Conservation (phyloP, 148 eudicot genomes). For the Talinum fruticosum region DNA sequence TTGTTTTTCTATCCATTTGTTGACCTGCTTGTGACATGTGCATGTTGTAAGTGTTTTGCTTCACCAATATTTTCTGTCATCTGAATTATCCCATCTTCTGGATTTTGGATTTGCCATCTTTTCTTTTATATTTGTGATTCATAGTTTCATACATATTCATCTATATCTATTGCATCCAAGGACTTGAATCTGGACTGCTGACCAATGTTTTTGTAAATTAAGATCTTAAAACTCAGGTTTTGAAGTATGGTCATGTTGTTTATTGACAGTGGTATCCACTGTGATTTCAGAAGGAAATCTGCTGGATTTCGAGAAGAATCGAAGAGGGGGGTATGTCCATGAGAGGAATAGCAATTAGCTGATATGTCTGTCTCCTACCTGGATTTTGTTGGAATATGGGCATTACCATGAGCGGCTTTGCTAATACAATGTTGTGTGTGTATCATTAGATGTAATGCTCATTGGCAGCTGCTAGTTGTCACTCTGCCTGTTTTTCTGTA, state of each 20-base stretch:
- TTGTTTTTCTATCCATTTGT: constrained; percentile 5
- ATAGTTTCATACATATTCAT: neutral
- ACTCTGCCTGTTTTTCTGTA: neutral
- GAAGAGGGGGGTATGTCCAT: neutral
- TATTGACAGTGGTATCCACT: too few species aligned
- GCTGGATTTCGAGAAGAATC: neutral
- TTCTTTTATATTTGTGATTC: neutral
- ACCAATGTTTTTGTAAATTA: neutral
- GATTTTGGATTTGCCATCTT: neutral
- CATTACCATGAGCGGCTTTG: neutral
- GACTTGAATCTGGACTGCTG: neutral
- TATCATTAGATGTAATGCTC: neutral
- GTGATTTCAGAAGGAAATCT: too few species aligned
- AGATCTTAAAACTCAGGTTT: neutral
- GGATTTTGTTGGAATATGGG: neutral
- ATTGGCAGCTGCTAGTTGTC: neutral
- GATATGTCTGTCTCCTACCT: neutral
- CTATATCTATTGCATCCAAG: neutral
- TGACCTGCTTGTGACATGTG: neutral
- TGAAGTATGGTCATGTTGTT: neutral
- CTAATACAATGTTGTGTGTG: neutral
- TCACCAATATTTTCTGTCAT: neutral
- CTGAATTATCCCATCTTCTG: neutral
- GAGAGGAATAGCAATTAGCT: neutral
- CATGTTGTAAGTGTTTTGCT: neutral